A percentile compares a stretch with the other conserved stretches of the same genome.
Conservation (phyloP, 2,329 filamentous ascomycete genomes). For the Polychaeton citri region DNA sequence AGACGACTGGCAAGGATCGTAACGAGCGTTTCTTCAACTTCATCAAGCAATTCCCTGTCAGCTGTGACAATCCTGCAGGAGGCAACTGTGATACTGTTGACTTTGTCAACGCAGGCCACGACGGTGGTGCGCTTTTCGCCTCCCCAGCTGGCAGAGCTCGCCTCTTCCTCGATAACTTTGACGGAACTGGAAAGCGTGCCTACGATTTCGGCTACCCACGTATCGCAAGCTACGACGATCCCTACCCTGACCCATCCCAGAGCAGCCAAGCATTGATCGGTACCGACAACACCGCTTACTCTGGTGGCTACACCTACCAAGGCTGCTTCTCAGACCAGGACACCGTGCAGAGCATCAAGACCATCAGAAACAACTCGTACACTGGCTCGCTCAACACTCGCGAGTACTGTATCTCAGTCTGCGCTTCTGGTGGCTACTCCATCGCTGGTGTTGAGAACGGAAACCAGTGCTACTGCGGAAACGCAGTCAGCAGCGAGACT, state of each 20-base stretch:
- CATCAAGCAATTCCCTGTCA: slow-evolving; percentile 21
- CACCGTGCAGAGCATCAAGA: slow-evolving; percentile 11
- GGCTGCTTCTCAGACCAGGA: slow-evolving; percentile 23
- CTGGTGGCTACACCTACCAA: slow-evolving; percentile 23
- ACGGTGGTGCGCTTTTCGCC: slow-evolving; percentile 23
- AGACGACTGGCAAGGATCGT: slow-evolving; percentile 20
- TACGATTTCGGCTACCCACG: slow-evolving; percentile 26
- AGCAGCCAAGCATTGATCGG: not conserved
- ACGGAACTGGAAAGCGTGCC: slow-evolving; percentile 18
- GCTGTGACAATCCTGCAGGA: slow-evolving; percentile 13
- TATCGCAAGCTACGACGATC: slow-evolving; percentile 18
- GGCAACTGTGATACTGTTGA: slow-evolving; percentile 23
- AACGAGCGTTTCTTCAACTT: slow-evolving; percentile 28
- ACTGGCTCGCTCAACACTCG: slow-evolving; percentile 17
- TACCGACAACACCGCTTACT: slow-evolving; percentile 17
- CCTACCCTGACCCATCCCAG: slow-evolving; percentile 12
- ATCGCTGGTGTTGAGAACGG: slow-evolving; percentile 23
- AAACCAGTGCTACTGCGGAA: slow-evolving; percentile 23
- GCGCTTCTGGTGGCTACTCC: slow-evolving; percentile 16
- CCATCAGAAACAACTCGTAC: slow-evolving; percentile 9
- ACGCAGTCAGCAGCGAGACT: slow-evolving; percentile 12
- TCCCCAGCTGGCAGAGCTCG: slow-evolving; percentile 21
- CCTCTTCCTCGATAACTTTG: slow-evolving; percentile 26
- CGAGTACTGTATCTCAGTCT: slow-evolving; percentile 18
- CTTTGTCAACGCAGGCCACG: slow-evolving; percentile 21